Percentiles rank a stretch among this genome's conserved stretches.
phyloP scores from a whole-genome alignment of 2,329 filamentous ascomycete species.

The Akanthomyces muscarius region DNA sequence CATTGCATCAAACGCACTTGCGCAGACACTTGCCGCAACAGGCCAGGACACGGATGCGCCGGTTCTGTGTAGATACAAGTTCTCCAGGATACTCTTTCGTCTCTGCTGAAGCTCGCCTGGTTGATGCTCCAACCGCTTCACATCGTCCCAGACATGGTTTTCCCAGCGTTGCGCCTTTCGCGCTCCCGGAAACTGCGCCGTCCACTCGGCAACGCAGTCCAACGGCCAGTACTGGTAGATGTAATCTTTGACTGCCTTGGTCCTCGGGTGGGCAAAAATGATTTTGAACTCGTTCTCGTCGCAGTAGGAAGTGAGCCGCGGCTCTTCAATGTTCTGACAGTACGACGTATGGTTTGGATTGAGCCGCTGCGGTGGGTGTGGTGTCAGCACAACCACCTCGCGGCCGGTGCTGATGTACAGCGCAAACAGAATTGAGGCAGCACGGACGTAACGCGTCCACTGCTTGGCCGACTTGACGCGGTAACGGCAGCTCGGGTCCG shows the following conservation, averaged over 20 bases:
- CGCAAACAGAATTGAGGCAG: not conserved
- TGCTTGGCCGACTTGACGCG: not conserved
- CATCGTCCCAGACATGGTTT: not conserved
- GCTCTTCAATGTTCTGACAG: not conserved
- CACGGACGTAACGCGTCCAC: not conserved
- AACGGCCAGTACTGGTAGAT: not conserved
- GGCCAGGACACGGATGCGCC: not conserved
- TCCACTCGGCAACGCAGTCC: not conserved
- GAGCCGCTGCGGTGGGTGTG: not conserved
- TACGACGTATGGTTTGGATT: not conserved
- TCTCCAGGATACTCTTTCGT: not conserved
- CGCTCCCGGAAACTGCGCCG: not conserved
- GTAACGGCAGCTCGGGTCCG: not conserved
- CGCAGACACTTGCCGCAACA: not conserved
- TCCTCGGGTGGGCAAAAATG: not conserved
- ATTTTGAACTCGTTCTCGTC: not conserved
- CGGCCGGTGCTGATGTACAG: not conserved
- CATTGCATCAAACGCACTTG: too few relatives aligned
- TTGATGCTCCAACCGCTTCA: not conserved
- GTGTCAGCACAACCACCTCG: slow-evolving; percentile 1
- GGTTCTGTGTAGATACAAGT: not conserved
- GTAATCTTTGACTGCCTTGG: not conserved
- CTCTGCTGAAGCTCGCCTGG: not conserved
- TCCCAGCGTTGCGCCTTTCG: not conserved
- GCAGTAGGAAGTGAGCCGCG: not conserved